phyloP scores from a whole-genome alignment of 2,329 filamentous ascomycete species.

The Colletotrichum sojae region DNA sequence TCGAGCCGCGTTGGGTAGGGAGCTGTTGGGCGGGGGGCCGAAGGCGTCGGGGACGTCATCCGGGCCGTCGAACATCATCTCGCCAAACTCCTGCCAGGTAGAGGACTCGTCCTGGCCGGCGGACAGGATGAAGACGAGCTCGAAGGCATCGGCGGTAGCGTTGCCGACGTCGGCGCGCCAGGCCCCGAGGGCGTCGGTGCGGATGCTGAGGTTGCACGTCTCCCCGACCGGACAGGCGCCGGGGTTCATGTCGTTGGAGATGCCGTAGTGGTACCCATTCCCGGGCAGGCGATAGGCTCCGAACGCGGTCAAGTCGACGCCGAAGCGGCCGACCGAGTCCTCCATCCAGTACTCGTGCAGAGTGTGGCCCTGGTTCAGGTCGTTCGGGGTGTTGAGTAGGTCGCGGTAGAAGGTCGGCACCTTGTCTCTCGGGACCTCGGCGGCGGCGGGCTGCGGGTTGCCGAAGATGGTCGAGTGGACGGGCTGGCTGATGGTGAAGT shows the following conservation, averaged over 20 bases:
- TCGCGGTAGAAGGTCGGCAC: slow-evolving; percentile 66
- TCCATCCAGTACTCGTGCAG: slow-evolving; percentile 72
- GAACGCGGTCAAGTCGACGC: slow-evolving; percentile 67
- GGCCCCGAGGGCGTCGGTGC: slow-evolving; percentile 62
- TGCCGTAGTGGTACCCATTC: slow-evolving; percentile 64
- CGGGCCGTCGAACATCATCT: slow-evolving; percentile 64
- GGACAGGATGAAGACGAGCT: slow-evolving; percentile 68
- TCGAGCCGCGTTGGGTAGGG: slow-evolving; percentile 59
- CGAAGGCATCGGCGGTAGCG: slow-evolving; percentile 60
- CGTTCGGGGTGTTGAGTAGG: slow-evolving; percentile 63
- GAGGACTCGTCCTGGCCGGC: slow-evolving; percentile 69
- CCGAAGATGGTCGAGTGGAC: slow-evolving; percentile 63
- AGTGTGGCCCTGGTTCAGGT: slow-evolving; percentile 65
- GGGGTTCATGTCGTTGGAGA: slow-evolving; percentile 63
- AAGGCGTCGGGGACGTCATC: slow-evolving; percentile 64
- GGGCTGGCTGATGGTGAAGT: slow-evolving; percentile 63
- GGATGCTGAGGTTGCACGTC: slow-evolving; percentile 62
- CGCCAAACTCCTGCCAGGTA: slow-evolving; percentile 70
- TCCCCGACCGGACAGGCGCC: slow-evolving; percentile 60
- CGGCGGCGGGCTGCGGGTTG: slow-evolving; percentile 62
- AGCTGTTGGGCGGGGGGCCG: slow-evolving; percentile 60
- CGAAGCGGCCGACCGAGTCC: slow-evolving; percentile 66
- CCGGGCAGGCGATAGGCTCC: slow-evolving; percentile 65
- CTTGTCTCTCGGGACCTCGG: slow-evolving; percentile 54
- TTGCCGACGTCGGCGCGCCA: slow-evolving; percentile 68